Percentiles rank a stretch among this genome's conserved stretches.
Conservation (phyloP, 2,329 filamentous ascomycete genomes). For the Monosporascus sp. region DNA sequence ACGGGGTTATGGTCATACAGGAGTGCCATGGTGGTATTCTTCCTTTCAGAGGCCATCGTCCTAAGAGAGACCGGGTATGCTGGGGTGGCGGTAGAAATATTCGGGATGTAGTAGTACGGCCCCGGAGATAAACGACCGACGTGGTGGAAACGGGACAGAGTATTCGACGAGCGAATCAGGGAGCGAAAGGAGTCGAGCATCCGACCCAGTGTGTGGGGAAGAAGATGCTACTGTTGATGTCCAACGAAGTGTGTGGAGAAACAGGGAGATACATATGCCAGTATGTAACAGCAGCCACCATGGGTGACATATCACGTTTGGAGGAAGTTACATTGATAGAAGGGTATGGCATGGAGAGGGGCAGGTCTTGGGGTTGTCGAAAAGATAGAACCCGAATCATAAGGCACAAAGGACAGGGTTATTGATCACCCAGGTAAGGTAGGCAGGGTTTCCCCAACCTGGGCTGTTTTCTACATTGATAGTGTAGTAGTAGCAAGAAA, state of each 20-base stretch:
- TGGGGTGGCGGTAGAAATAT: neutral
- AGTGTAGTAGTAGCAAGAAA: neutral
- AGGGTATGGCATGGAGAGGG: no score
- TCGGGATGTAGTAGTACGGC: slow-evolving; percentile 11
- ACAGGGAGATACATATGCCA: neutral
- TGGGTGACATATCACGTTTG: neutral
- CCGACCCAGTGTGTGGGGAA: slow-evolving; percentile 6
- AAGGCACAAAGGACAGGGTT: no score
- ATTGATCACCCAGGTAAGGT: no score
- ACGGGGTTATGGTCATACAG: slow-evolving; percentile 4
- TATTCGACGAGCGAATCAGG: slow-evolving; percentile 12
- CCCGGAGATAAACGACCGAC: slow-evolving; percentile 11
- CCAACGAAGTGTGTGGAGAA: neutral
- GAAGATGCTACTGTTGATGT: neutral
- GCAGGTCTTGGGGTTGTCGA: no score
- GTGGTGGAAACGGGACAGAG: slow-evolving; percentile 4
- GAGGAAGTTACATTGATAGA: neutral
- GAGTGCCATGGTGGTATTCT: slow-evolving; percentile 22
- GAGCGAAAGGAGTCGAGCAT: slow-evolving; percentile 13
- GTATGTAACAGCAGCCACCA: neutral
- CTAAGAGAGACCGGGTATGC: neutral
- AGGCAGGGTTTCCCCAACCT: no score
- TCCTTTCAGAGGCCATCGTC: slow-evolving; percentile 37
- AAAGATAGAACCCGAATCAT: no score
- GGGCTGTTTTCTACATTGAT: neutral